These are phyloP conservation scores for Penicillium desertorum DNA, from an alignment of 495 filamentous ascomycete genomes.

Conservation along the genomic window DNA sequence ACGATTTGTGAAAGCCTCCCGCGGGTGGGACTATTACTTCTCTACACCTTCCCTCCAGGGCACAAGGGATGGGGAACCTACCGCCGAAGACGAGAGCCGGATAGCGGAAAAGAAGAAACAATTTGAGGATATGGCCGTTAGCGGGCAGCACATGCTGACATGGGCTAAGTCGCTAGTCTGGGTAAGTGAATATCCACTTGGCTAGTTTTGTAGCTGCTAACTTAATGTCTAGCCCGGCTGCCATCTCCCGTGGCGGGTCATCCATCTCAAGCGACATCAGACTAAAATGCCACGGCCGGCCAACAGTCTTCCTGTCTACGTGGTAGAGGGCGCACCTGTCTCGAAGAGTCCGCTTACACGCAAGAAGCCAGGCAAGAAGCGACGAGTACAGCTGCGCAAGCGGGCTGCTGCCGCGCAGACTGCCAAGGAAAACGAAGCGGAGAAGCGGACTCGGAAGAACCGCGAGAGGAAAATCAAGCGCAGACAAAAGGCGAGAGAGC, in stretches of 20 bases:
- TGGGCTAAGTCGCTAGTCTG: conserved; percentile 40
- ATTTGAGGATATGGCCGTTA: conserved; percentile 46
- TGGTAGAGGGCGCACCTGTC: conserved; percentile 24
- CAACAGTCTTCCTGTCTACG: conserved; percentile 29
- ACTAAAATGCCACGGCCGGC: conserved; percentile 35
- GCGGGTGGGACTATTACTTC: conserved; percentile 49
- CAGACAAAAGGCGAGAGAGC: conserved; percentile 46
- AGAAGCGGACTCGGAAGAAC: conserved; percentile 50
- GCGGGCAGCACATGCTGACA: conserved; percentile 34
- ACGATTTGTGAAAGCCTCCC: conserved; percentile 43
- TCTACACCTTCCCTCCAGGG: conserved; percentile 34
- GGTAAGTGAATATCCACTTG: conserved; percentile 29
- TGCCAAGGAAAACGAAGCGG: conserved; percentile 43
- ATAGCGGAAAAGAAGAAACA: conserved; percentile 30
- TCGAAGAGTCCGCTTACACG: conserved; percentile 34
- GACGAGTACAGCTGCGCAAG: conserved; percentile 46
- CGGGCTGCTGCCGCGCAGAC: conserved; percentile 25
- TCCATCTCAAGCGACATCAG: conserved; percentile 40
- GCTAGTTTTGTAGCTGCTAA: background rate
- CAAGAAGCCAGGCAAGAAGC: conserved; percentile 51
- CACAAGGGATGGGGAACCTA: conserved; percentile 7
- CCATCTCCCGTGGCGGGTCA: conserved; percentile 47
- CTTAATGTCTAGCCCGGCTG: conserved; percentile 37
- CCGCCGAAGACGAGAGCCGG: conserved; percentile 6
- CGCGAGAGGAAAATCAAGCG: conserved; percentile 47